Conservation (phyloP, 2,329 filamentous ascomycete genomes). For the Aspergillus intermedius region DNA sequence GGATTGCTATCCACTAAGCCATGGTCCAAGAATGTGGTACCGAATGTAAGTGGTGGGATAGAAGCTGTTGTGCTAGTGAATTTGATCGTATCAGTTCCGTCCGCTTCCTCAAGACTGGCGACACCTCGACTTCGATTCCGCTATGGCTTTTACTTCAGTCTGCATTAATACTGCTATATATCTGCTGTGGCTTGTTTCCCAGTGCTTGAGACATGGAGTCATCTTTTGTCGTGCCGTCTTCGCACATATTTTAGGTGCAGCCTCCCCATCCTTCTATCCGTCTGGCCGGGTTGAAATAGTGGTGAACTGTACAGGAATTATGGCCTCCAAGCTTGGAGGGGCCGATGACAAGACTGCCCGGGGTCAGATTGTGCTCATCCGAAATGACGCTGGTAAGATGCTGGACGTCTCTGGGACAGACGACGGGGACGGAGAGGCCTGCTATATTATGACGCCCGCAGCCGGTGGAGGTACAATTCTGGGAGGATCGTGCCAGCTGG, state of each 20-base stretch:
- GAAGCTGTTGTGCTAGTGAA: not conserved
- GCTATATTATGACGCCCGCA: slow-evolving; percentile 77
- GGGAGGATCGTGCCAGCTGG: slow-evolving; percentile 71
- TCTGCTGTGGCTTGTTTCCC: slow-evolving; percentile 71
- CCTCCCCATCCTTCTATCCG: slow-evolving; percentile 43
- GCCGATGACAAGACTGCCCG: slow-evolving; percentile 71
- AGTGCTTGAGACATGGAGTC: slow-evolving; percentile 67
- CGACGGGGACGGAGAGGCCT: slow-evolving; percentile 62
- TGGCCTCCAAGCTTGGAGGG: slow-evolving; percentile 66
- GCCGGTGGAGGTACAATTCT: slow-evolving; percentile 68
- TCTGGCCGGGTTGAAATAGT: slow-evolving; percentile 56
- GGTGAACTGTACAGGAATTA: slow-evolving; percentile 76
- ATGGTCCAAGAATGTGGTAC: slow-evolving; percentile 64
- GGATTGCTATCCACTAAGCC: slow-evolving; percentile 59
- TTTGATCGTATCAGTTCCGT: slow-evolving; percentile 45
- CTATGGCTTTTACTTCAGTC: slow-evolving; percentile 68
- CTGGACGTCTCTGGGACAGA: slow-evolving; percentile 62
- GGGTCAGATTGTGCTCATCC: slow-evolving; percentile 74
- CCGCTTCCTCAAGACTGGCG: slow-evolving; percentile 52
- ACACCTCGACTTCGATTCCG: slow-evolving; percentile 60
- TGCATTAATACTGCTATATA: slow-evolving; percentile 87
- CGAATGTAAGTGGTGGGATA: slow-evolving; percentile 46
- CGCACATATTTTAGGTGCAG: slow-evolving; percentile 63
- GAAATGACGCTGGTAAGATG: slow-evolving; percentile 68
- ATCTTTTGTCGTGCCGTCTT: slow-evolving; percentile 56